Evolutionary conservation across 1,284 basidiomycete species (phyloP).

Genomic region (Vanrija pseudolonga): DNA sequence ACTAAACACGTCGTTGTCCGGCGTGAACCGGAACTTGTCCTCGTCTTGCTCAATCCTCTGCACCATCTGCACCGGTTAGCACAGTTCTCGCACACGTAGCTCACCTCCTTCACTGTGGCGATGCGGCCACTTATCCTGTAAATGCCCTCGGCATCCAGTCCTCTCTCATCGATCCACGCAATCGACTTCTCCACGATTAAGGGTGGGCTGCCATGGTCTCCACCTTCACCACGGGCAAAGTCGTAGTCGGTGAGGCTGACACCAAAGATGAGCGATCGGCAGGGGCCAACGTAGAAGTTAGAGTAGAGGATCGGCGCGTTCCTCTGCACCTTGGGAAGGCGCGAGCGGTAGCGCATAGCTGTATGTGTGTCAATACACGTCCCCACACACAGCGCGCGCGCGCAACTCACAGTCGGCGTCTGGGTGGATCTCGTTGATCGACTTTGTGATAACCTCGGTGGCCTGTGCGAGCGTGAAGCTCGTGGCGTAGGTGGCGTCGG

Average conservation of each 20-base stretch:
- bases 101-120: slow-evolving; percentile 73
- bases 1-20: slow-evolving; percentile 78
- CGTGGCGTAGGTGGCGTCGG: slow-evolving; percentile 62
- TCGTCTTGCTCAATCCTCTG: slow-evolving; percentile 89
- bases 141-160: slow-evolving; percentile 74
- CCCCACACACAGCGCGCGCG: neutral
- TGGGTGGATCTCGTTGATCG: slow-evolving; percentile 64
- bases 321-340: slow-evolving; percentile 2
- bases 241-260: slow-evolving; percentile 89
- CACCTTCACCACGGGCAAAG: slow-evolving; percentile 68
- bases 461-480: slow-evolving; percentile 57
- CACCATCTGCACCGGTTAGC: slow-evolving; percentile 58
- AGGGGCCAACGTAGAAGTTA: slow-evolving; percentile 65
- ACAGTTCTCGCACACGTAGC: slow-evolving; percentile 21
- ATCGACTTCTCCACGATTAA: slow-evolving; percentile 82
- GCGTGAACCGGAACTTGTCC: slow-evolving; percentile 69
- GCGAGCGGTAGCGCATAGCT: slow-evolving; percentile 13
- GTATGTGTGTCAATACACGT: neutral
- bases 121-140: slow-evolving; percentile 64
- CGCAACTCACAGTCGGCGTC: slow-evolving; percentile 60
- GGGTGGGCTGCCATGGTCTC: slow-evolving; percentile 61
- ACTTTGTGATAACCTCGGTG: slow-evolving; percentile 45
- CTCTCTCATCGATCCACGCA: slow-evolving; percentile 71
- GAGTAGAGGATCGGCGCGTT: slow-evolving; percentile 37
- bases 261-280: slow-evolving; percentile 77